Base-by-base conservation (phyloP, 768 basidiomycete genomes). In the Megacollybia marginata region DNA sequence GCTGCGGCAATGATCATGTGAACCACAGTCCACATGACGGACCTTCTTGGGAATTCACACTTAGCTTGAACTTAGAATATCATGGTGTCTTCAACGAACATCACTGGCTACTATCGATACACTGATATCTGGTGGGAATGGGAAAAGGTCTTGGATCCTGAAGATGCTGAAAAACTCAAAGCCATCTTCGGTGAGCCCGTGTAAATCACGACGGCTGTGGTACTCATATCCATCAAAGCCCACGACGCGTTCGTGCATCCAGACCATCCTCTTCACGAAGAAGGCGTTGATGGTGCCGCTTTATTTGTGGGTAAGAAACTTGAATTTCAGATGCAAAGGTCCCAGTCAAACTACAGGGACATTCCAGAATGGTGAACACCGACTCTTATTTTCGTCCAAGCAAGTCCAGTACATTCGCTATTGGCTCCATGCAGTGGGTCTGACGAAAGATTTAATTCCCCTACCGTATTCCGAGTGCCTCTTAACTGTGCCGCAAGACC, bases 41-140 rank as follows among this genome's bases (percentile, higher is more conserved):
- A n/a, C n/a, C n/a, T n/a, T n/a, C n/a, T n/a, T n/a, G n/a, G n/a
- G n/a, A n/a, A n/a, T n/a, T n/a, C n/a, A n/a, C n/a, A n/a, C n/a
- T n/a, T n/a, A n/a, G 23, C 6, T 28, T 28, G 23, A 28, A 28
- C 6, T 28, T 28, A 3, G 23, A 28, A 2, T 6, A 28, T 6
- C 23, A 28, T 28, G 23, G 23, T 28, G 23, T 28, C 23, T 28
- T 28, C 23, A 28, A 28, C 23, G 4, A 28, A 28, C 23, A 28
- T 82, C 45, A 82, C 76, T 51, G 88, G 88, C 12, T 91, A 84
- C 59, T 91, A 90, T 62, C 71, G 91, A 47, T 92, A 85, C 61
- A 88, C 88, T 0, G 90, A 93, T 64, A 83, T 92, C 47, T 85
- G 81, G 76, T 91, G 82, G 50, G 83, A 89, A 62, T 90, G 85